phyloP scores from a whole-genome alignment of 108 stramenopile genomes.

The Conticribra weissflogii region DNA sequence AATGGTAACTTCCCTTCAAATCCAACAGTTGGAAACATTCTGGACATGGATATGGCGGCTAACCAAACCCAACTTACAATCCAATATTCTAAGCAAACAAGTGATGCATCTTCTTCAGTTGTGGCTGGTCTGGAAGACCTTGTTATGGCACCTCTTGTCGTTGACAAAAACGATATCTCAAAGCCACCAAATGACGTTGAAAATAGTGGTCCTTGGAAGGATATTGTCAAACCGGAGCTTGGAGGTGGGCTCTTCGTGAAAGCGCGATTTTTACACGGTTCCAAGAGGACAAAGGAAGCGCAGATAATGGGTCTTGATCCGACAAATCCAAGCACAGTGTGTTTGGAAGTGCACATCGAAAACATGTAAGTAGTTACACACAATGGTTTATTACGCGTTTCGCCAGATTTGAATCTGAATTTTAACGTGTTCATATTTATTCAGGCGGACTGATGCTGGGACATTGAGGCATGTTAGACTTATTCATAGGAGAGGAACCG shows the following conservation, averaged over 20 bases:
- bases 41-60: conserved; percentile 21
- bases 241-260: conserved; percentile 68
- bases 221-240: conserved; percentile 75
- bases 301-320: conserved; percentile 61
- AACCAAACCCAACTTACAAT: conserved; percentile 9
- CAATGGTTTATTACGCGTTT: neutral
- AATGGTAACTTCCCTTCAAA: conserved; percentile 1
- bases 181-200: conserved; percentile 25
- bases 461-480: conserved; percentile 69
- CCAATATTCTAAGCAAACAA: conserved; percentile 21
- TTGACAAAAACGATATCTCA: conserved; percentile 37
- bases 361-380: conserved; percentile 62
- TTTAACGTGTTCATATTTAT: neutral
- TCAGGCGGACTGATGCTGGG: conserved; percentile 56
- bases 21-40: conserved; percentile 23
- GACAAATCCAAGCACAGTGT: conserved; percentile 57
- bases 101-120: conserved; percentile 19
- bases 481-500: conserved; percentile 53
- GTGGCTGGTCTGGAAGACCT: conserved; percentile 75
- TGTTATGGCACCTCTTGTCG: conserved; percentile 77
- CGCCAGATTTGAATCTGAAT: neutral
- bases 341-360: conserved; percentile 72
- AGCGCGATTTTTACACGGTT: conserved; percentile 69
- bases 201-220: conserved; percentile 66
- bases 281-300: conserved; percentile 48